These are phyloP conservation scores for Taphrina sp. DNA, from an alignment of 1,139 yeast species.

Conservation along the genomic window DNA sequence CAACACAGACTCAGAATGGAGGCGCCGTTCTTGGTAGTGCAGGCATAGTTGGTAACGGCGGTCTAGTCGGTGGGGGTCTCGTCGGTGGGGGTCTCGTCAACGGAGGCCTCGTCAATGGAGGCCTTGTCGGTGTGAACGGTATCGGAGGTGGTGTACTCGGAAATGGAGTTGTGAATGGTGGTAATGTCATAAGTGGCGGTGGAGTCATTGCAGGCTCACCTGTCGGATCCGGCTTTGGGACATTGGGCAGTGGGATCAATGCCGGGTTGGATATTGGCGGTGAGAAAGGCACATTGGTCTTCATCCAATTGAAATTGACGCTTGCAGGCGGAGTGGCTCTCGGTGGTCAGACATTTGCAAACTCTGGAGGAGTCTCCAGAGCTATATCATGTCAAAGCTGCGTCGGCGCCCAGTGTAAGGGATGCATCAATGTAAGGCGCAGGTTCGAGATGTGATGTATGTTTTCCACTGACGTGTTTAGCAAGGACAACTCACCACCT, in stretches of 20 bases:
- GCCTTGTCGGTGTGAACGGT: not conserved
- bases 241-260: too few species aligned
- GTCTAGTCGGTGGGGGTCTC: not conserved
- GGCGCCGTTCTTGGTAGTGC: too few species aligned
- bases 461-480: not conserved
- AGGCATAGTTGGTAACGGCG: not conserved
- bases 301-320: too few species aligned
- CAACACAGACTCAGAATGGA: too few species aligned
- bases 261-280: too few species aligned
- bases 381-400: constrained; percentile 19
- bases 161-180: not conserved
- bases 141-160: constrained; percentile 3
- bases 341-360: constrained; percentile 17
- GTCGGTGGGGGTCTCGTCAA: not conserved
- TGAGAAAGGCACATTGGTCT: too few species aligned
- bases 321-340: too few species aligned
- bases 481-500: constrained; percentile 17
- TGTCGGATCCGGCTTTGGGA: too few species aligned
- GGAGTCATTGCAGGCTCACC: too few species aligned
- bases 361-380: not conserved
- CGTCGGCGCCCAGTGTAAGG: constrained; percentile 10
- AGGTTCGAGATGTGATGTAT: not conserved
- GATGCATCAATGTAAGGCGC: constrained; percentile 9
- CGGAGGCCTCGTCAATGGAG: not conserved
- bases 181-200: not conserved